Evolutionary conservation across 305 asterid genomes (phyloP).

Genomic region (Fraxinus dipetala): DNA sequence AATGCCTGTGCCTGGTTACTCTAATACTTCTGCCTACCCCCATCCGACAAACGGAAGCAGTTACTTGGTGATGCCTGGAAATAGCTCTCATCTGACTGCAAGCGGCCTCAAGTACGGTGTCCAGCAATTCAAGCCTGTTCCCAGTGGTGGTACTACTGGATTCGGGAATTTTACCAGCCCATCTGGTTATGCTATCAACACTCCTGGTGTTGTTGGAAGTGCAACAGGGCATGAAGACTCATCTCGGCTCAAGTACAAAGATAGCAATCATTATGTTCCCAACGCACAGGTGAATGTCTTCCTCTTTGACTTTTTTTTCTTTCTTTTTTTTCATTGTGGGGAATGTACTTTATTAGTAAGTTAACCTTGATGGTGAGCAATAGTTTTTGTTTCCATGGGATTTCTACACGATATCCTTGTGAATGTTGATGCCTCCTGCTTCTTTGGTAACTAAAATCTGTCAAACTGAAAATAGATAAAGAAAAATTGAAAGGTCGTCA

Average conservation of each 20-base stretch:
- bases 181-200: conserved; percentile 73
- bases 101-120: conserved; percentile 77
- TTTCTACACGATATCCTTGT: not conserved
- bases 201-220: conserved; percentile 78
- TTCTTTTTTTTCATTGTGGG: not conserved
- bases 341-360: not conserved
- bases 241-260: conserved; percentile 84
- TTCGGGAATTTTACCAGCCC: conserved; percentile 78
- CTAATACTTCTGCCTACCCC: conserved; percentile 75
- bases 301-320: not conserved
- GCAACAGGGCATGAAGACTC: conserved; percentile 82
- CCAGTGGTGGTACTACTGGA: conserved; percentile 66
- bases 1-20: conserved; percentile 83
- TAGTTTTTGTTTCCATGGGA: not conserved
- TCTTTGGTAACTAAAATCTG: not conserved
- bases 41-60: conserved; percentile 89
- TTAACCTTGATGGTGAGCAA: not conserved
- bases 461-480: not conserved
- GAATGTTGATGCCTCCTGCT: not conserved
- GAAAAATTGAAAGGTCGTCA: not conserved
- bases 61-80: conserved; percentile 86
- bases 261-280: conserved; percentile 62
- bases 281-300: conserved; percentile 69
- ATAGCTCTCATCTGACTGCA: conserved; percentile 62
- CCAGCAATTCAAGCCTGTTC: conserved; percentile 83